A percentile compares a stretch with the other conserved stretches of the same genome.
phyloP scores from a whole-genome alignment of 495 filamentous ascomycete genomes.

The Chaetomium fimeti region DNA sequence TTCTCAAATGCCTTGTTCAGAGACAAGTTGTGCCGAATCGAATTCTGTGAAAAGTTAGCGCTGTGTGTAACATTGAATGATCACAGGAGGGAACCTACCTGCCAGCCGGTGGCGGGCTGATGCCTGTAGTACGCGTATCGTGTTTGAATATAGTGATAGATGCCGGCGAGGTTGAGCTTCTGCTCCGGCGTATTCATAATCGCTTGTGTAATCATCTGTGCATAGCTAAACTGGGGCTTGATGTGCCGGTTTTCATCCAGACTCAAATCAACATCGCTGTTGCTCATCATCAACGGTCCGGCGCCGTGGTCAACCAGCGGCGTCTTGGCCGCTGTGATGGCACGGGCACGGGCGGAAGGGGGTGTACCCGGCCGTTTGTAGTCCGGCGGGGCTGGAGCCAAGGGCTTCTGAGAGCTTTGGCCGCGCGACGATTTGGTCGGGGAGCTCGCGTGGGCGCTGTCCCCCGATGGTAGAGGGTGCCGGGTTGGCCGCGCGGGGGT shows the following conservation, averaged over 20 bases:
- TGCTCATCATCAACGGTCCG: slow-evolving; percentile 49
- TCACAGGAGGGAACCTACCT: slow-evolving; percentile 53
- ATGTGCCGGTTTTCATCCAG: slow-evolving; percentile 78
- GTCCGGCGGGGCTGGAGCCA: slow-evolving; percentile 69
- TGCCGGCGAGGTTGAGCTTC: slow-evolving; percentile 81
- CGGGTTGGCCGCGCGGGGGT: slow-evolving; percentile 32
- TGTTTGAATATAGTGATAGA: slow-evolving; percentile 86
- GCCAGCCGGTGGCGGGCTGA: slow-evolving; percentile 75
- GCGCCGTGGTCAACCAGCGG: slow-evolving; percentile 41
- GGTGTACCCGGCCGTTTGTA: slow-evolving; percentile 69
- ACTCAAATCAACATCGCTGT: slow-evolving; percentile 72
- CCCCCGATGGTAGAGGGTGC: slow-evolving; percentile 53
- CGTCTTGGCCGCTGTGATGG: slow-evolving; percentile 41
- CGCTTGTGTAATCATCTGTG: slow-evolving; percentile 94
- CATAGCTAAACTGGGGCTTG: slow-evolving; percentile 94
- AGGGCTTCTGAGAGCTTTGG: slow-evolving; percentile 48
- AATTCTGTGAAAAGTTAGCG: slow-evolving; percentile 65
- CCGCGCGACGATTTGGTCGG: slow-evolving; percentile 28
- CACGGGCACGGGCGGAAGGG: slow-evolving; percentile 47
- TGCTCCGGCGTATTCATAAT: slow-evolving; percentile 81
- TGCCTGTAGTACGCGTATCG: slow-evolving; percentile 88
- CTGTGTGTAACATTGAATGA: neutral
- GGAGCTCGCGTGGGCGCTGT: slow-evolving; percentile 33
- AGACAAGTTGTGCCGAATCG: slow-evolving; percentile 93
- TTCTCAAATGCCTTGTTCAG: slow-evolving; percentile 91